These are phyloP conservation scores for Helicostylum pulchrum DNA, from an alignment of 192 early-diverging fungal species.

Conservation along the genomic window DNA sequence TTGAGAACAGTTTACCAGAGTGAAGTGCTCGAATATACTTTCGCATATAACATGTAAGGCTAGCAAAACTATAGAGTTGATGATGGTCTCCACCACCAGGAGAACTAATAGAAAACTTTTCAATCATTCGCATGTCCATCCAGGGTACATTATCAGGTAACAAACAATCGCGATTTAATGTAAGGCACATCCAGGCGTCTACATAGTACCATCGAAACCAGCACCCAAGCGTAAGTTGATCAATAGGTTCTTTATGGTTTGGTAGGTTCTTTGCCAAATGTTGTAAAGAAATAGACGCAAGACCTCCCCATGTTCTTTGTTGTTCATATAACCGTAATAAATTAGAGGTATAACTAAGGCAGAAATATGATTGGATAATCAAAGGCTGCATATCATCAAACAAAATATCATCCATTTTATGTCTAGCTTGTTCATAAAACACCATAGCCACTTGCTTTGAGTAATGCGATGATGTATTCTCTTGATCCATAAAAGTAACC, in stretches of 20 bases:
- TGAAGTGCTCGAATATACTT: conserved; percentile 18
- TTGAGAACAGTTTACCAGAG: conserved; percentile 3
- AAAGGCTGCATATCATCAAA: conserved; percentile 23
- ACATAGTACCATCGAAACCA: conserved; percentile 37
- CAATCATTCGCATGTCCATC: neutral
- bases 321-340: conserved; percentile 32
- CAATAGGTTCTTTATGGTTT: neutral
- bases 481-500: conserved; percentile 30
- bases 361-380: conserved; percentile 30
- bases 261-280: neutral
- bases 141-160: conserved; percentile 12
- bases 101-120: neutral
- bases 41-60: conserved; percentile 22
- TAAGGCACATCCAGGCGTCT: conserved; percentile 31
- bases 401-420: conserved; percentile 31
- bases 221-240: conserved; percentile 7
- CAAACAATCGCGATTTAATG: conserved; percentile 20
- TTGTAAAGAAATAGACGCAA: conserved; percentile 27
- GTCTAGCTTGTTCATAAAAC: conserved; percentile 32
- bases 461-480: conserved; percentile 1
- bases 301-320: conserved; percentile 31
- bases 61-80: conserved; percentile 13
- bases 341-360: conserved; percentile 33
- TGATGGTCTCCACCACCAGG: neutral
- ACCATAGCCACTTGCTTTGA: conserved; percentile 23